Conservation (phyloP, 345 rosid species). For the Turritis glabra region DNA sequence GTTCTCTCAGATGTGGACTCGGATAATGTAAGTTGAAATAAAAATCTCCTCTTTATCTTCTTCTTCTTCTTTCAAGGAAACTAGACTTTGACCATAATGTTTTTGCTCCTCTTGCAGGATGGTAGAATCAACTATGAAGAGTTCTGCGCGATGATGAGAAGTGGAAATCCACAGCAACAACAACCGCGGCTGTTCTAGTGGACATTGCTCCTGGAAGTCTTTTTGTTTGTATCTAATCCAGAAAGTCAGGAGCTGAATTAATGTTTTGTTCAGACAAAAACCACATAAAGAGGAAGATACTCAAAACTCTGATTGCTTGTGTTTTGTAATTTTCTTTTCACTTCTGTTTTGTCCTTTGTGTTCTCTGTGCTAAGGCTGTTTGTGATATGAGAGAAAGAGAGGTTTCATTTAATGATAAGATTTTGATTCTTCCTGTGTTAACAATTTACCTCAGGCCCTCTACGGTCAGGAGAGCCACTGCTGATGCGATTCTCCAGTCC, state of each 20-base stretch:
- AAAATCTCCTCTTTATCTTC: background rate
- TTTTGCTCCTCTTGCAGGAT: slow-evolving; percentile 49
- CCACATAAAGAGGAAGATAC: slow-evolving; percentile 29
- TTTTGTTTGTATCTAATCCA: slow-evolving; percentile 31
- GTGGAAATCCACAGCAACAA: slow-evolving; percentile 66
- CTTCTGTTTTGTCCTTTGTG: slow-evolving; percentile 24
- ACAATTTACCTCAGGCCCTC: background rate
- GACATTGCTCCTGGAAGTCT: slow-evolving; percentile 14
- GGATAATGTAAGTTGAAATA: slow-evolving; percentile 57
- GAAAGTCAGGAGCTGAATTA: slow-evolving; percentile 25
- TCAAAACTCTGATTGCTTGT: slow-evolving; percentile 31
- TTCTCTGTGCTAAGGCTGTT: slow-evolving; percentile 26
- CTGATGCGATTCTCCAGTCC: background rate
- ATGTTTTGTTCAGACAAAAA: slow-evolving; percentile 27
- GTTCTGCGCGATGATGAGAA: slow-evolving; percentile 85
- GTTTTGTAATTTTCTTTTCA: background rate
- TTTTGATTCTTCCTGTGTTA: background rate
- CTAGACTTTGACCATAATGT: background rate
- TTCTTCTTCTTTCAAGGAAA: slow-evolving; percentile 14
- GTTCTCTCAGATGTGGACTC: slow-evolving; percentile 89
- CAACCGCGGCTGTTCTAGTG: slow-evolving; percentile 50
- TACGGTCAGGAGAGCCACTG: background rate
- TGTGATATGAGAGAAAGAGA: slow-evolving; percentile 31
- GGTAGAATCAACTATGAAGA: slow-evolving; percentile 88
- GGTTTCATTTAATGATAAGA: background rate